These are phyloP conservation scores for Sugiyamaella mastotermitis DNA, from an alignment of 805 yeast species.

Conservation along the genomic window DNA sequence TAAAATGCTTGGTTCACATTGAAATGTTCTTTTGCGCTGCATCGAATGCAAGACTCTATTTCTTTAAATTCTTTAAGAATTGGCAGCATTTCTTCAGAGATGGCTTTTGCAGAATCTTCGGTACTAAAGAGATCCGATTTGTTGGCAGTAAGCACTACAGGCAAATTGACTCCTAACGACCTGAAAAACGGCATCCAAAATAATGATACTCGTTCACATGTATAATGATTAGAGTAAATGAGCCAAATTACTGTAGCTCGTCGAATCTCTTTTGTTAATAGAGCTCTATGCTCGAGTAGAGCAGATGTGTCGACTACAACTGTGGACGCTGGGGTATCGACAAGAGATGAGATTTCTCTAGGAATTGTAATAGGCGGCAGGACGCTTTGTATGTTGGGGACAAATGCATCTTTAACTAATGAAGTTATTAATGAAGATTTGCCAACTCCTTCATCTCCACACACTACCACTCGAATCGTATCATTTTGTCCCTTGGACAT, in stretches of 20 bases:
- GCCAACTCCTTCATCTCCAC: constrained; percentile 77
- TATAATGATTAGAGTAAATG: constrained; percentile 90
- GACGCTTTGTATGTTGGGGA: constrained; percentile 69
- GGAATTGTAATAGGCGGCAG: constrained; percentile 85
- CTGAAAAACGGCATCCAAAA: constrained; percentile 95
- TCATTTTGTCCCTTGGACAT: constrained; percentile 3
- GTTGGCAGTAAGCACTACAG: constrained; percentile 86
- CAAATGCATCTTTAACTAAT: constrained; percentile 73
- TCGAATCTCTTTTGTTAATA: constrained; percentile 66
- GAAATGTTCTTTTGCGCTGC: constrained; percentile 76
- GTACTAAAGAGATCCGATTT: constrained; percentile 47
- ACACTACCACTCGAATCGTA: constrained; percentile 69
- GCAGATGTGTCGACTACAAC: constrained; percentile 73
- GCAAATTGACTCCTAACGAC: constrained; percentile 87
- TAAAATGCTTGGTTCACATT: constrained; percentile 91
- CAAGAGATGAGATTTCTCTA: constrained; percentile 50
- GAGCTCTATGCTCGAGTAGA: constrained; percentile 48
- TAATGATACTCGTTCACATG: constrained; percentile 84
- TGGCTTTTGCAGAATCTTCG: constrained; percentile 39
- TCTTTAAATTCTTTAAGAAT: constrained; percentile 87
- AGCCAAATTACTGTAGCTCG: constrained; percentile 89
- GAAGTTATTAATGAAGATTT: constrained; percentile 60
- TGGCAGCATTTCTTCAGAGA: constrained; percentile 79
- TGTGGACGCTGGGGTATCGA: constrained; percentile 32
- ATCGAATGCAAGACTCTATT: constrained; percentile 83